Evolutionary conservation across 495 filamentous ascomycete species (phyloP).

Genomic region (Penicillium desertorum): DNA sequence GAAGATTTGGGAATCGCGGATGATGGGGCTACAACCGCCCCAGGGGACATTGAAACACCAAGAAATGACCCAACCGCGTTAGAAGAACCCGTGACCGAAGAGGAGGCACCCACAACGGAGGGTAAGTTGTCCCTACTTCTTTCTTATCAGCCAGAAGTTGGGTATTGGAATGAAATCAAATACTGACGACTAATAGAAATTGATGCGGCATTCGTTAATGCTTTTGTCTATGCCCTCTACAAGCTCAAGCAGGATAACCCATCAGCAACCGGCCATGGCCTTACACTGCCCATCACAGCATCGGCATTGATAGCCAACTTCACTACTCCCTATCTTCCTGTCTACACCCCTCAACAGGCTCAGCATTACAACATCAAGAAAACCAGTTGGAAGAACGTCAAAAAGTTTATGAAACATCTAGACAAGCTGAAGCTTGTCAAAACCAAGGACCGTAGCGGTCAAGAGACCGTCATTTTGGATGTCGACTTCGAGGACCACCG

Average conservation of each 20-base stretch:
- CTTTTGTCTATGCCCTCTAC: conserved; percentile 64
- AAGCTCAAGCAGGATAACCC: conserved; percentile 54
- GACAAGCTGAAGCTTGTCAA: conserved; percentile 64
- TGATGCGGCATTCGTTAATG: conserved; percentile 66
- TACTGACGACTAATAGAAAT: conserved; percentile 54
- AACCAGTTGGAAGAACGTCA: conserved; percentile 71
- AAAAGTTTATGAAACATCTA: conserved; percentile 70
- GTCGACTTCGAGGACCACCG: conserved; percentile 62
- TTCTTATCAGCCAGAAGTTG: neutral
- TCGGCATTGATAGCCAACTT: conserved; percentile 65
- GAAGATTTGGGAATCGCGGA: conserved; percentile 45
- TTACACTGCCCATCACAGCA: conserved; percentile 63
- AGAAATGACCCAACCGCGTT: conserved; percentile 10
- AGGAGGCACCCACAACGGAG: conserved; percentile 53
- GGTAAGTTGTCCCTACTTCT: conserved; percentile 36
- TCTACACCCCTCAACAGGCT: conserved; percentile 53
- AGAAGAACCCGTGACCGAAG: conserved; percentile 34
- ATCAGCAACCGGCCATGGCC: conserved; percentile 46
- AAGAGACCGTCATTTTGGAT: conserved; percentile 65
- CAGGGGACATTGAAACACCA: conserved; percentile 28
- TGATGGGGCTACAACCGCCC: conserved; percentile 27
- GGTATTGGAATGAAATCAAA: neutral
- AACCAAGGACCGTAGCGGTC: conserved; percentile 64
- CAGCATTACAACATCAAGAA: conserved; percentile 69
- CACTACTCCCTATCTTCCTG: conserved; percentile 66